Percentiles rank a stretch among this genome's conserved stretches.
Evolutionary conservation across 2,329 filamentous ascomycete species (phyloP).

Genomic region (Penicillium nordicum): DNA sequence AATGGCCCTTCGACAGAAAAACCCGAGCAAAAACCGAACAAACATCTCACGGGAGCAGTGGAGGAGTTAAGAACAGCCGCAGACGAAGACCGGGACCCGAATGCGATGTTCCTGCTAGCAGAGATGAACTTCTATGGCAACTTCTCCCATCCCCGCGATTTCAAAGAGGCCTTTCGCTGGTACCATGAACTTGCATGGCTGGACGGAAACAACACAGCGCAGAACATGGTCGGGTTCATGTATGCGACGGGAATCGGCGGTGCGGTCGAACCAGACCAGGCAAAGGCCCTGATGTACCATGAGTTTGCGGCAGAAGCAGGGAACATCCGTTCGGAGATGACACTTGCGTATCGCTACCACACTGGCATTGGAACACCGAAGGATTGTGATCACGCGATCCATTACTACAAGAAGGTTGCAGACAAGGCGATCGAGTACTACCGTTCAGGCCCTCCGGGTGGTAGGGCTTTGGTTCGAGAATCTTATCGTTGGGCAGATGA

Average conservation of each 20-base stretch:
- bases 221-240: conserved; percentile 94
- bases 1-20: conserved; percentile 55
- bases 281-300: conserved; percentile 88
- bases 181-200: conserved; percentile 74
- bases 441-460: conserved; percentile 84
- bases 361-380: conserved; percentile 79
- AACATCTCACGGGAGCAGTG: conserved; percentile 56
- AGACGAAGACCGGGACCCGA: conserved; percentile 55
- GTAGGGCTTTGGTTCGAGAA: conserved; percentile 71
- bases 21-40: conserved; percentile 33
- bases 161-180: conserved; percentile 72
- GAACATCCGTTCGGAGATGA: conserved; percentile 87
- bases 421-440: conserved; percentile 89
- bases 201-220: conserved; percentile 84
- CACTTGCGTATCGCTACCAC: conserved; percentile 80
- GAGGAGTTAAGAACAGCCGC: conserved; percentile 58
- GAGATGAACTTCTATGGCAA: conserved; percentile 98
- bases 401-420: conserved; percentile 89
- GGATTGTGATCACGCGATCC: conserved; percentile 78
- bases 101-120: conserved; percentile 84
- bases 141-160: conserved; percentile 79
- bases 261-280: conserved; percentile 79
- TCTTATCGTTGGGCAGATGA: conserved; percentile 87
- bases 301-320: conserved; percentile 85
- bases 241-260: conserved; percentile 88